Evolutionary conservation across 2,329 filamentous ascomycete species (phyloP).

Genomic region (Colletotrichum sojae): DNA sequence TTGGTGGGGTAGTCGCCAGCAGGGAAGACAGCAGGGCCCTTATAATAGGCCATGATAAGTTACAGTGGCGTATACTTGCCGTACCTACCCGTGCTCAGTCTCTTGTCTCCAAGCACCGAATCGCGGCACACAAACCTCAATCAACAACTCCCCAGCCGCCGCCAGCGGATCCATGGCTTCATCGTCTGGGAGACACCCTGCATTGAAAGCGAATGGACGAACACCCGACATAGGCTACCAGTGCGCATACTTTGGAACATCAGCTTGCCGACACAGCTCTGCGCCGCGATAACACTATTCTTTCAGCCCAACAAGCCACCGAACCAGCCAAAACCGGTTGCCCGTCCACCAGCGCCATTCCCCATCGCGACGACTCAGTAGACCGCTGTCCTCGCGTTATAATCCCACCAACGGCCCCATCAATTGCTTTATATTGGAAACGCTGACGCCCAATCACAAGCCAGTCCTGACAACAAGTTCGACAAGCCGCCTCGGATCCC

Average conservation of each 20-base stretch:
- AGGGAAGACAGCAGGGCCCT: background rate
- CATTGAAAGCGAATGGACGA: background rate
- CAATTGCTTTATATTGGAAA: slow-evolving; percentile 24
- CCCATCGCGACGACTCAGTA: slow-evolving; percentile 33
- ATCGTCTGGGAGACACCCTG: slow-evolving; percentile 3
- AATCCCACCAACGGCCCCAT: slow-evolving; percentile 34
- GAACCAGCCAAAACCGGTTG: background rate
- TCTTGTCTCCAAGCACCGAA: too few species aligned
- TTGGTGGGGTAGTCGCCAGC: slow-evolving; percentile 30
- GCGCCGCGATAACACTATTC: background rate
- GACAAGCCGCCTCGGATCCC: background rate
- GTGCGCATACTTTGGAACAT: background rate
- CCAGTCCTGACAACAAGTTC: background rate
- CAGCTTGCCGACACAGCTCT: background rate
- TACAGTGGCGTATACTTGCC: background rate
- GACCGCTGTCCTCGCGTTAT: slow-evolving; percentile 2
- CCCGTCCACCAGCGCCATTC: slow-evolving; percentile 7
- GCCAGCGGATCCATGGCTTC: background rate
- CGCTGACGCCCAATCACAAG: slow-evolving; percentile 11
- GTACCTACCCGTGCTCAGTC: too few species aligned
- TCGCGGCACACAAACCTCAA: too few species aligned
- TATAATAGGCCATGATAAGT: background rate
- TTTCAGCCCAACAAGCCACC: background rate
- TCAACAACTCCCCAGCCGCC: too few species aligned
- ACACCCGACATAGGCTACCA: background rate